Conservation (phyloP, 805 yeast genomes). For the Suhomyces kilbournensis region DNA sequence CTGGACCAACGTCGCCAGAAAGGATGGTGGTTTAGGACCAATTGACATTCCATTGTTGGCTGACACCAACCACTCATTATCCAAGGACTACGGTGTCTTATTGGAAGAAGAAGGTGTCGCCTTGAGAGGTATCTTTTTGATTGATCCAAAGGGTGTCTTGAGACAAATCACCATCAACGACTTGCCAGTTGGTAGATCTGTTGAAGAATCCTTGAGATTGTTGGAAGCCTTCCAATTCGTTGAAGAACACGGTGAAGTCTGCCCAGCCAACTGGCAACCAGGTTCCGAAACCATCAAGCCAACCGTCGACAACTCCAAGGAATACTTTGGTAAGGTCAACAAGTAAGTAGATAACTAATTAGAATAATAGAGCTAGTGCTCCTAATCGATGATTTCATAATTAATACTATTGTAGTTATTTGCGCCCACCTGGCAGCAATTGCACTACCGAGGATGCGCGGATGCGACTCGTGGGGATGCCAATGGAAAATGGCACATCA, state of each 20-base stretch:
- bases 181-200: constrained; percentile 98
- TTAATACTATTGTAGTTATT: neutral
- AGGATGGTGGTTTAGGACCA: constrained; percentile 98
- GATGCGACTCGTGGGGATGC: neutral
- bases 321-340: constrained; percentile 74
- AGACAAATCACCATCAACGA: constrained; percentile 98
- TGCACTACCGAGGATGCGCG: neutral
- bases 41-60: constrained; percentile 92
- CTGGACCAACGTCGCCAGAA: constrained; percentile 95
- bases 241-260: constrained; percentile 98
- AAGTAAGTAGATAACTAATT: constrained; percentile 17
- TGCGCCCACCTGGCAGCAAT: neutral
- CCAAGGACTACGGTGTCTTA: constrained; percentile 96
- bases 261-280: constrained; percentile 96
- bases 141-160: constrained; percentile 91
- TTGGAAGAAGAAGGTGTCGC: constrained; percentile 96
- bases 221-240: constrained; percentile 99
- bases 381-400: no score
- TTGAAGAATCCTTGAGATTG: constrained; percentile 95
- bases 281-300: constrained; percentile 90
- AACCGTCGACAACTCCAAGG: constrained; percentile 84
- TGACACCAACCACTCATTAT: constrained; percentile 93
- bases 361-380: neutral
- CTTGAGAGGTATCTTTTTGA: constrained; percentile 96
- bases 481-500: neutral